Percentiles rank a stretch among this genome's conserved stretches.
Conservation (phyloP, 2,329 filamentous ascomycete species). For the Macrophomina phaseolina region DNA sequence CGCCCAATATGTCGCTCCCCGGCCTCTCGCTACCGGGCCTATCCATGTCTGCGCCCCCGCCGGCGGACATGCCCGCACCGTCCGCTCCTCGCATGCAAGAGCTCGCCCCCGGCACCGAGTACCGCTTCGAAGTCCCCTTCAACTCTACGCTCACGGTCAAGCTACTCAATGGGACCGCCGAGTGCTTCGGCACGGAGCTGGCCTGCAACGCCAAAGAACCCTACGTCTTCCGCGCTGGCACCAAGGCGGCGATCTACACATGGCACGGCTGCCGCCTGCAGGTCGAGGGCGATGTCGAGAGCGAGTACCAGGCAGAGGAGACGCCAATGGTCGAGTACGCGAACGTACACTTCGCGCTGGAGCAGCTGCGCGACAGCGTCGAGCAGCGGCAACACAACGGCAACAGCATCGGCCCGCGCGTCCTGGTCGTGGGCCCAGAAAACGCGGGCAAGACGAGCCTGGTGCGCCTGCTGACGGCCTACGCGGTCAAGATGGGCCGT, state of each 20-base stretch:
- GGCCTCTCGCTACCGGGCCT: slow-evolving; percentile 53
- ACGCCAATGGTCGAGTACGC: slow-evolving; percentile 78
- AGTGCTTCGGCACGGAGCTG: slow-evolving; percentile 94
- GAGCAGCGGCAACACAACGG: slow-evolving; percentile 29
- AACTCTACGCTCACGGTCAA: slow-evolving; percentile 51
- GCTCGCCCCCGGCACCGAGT: slow-evolving; percentile 54
- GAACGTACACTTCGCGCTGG: slow-evolving; percentile 87
- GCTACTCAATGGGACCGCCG: slow-evolving; percentile 80
- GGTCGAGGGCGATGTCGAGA: slow-evolving; percentile 71
- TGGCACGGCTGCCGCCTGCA: slow-evolving; percentile 91
- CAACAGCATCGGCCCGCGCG: slow-evolving; percentile 69
- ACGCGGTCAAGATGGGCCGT: slow-evolving; percentile 74
- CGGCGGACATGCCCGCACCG: slow-evolving; percentile 33
- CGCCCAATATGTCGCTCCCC: slow-evolving; percentile 46
- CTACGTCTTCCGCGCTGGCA: slow-evolving; percentile 76
- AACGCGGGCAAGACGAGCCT: slow-evolving; percentile 84
- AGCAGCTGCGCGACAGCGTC: slow-evolving; percentile 70
- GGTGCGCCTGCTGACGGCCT: slow-evolving; percentile 76
- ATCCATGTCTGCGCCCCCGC: slow-evolving; percentile 31
- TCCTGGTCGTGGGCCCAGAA: slow-evolving; percentile 80
- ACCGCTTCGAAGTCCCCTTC: slow-evolving; percentile 50
- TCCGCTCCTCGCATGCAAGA: slow-evolving; percentile 45
- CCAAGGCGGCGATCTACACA: slow-evolving; percentile 87
- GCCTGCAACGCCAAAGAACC: slow-evolving; percentile 68
- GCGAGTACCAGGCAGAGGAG: slow-evolving; percentile 74